These are phyloP conservation scores for Globisporangium uncinulatum DNA, from an alignment of 352 stramenopile genomes.

Conservation along the genomic window DNA sequence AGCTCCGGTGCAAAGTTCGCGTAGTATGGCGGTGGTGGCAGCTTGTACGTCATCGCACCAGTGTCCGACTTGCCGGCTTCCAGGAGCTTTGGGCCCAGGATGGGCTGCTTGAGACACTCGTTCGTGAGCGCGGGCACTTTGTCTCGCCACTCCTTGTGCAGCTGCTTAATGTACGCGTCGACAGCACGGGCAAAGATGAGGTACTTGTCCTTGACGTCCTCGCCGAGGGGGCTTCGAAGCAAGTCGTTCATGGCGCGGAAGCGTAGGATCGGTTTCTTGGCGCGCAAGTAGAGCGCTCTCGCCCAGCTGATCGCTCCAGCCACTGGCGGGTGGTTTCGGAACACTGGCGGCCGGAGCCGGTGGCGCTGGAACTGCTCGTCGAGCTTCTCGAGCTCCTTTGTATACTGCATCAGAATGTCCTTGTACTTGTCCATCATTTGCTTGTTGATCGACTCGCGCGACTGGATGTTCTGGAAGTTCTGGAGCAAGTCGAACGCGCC, in stretches of 20 bases:
- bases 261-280: conserved; percentile 93
- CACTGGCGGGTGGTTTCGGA: conserved; percentile 92
- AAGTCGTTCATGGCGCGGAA: conserved; percentile 93
- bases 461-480: conserved; percentile 96
- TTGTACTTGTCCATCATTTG: conserved; percentile 97
- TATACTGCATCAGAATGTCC: conserved; percentile 95
- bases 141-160: conserved; percentile 92
- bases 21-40: conserved; percentile 89
- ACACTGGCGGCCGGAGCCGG: conserved; percentile 83
- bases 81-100: conserved; percentile 81
- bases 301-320: conserved; percentile 83
- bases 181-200: conserved; percentile 90
- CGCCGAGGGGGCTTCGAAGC: conserved; percentile 85
- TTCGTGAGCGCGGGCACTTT: conserved; percentile 84
- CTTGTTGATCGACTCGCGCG: conserved; percentile 94
- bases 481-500: conserved; percentile 95
- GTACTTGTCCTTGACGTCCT: conserved; percentile 94
- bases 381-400: conserved; percentile 91
- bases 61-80: conserved; percentile 74
- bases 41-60: conserved; percentile 68
- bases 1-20: conserved; percentile 93
- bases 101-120: conserved; percentile 92
- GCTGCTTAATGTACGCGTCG: conserved; percentile 90
- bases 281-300: conserved; percentile 80
- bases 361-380: conserved; percentile 86